Evolutionary conservation across 768 basidiomycete genomes (phyloP).

Genomic region (Pleurotus tuber-regium): DNA sequence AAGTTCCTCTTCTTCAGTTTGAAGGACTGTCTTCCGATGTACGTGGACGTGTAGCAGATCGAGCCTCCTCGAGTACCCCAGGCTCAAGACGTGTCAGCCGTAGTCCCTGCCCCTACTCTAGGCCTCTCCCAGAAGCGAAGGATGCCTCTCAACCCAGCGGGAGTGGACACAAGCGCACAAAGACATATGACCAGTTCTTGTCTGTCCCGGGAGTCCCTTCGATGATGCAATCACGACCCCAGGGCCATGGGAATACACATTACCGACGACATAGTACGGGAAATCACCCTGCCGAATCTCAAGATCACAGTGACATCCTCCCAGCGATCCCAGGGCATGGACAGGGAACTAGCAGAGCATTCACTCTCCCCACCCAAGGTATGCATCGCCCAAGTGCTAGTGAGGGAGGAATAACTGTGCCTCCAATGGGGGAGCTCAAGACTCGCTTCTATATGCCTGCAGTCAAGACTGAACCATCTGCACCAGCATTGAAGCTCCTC

Average conservation of each 20-base stretch:
- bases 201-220: background rate
- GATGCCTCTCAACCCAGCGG: background rate
- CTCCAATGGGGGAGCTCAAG: background rate
- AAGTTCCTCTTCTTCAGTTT: slow-evolving; percentile 3
- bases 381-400: background rate
- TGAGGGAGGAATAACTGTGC: background rate
- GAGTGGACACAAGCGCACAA: slow-evolving; percentile 6
- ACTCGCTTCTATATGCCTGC: background rate
- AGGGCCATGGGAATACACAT: background rate
- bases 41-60: slow-evolving; percentile 4
- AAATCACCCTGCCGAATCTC: slow-evolving; percentile 2
- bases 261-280: slow-evolving; percentile 5
- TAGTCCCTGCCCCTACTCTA: slow-evolving; percentile 5
- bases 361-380: background rate
- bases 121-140: slow-evolving; percentile 1
- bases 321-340: no score
- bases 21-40: background rate
- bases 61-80: background rate
- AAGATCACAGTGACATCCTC: background rate
- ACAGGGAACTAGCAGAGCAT: background rate
- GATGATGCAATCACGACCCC: slow-evolving; percentile 1
- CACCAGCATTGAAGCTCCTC: background rate
- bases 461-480: background rate
- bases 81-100: slow-evolving; percentile 4
- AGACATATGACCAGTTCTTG: slow-evolving; percentile 9